Percentiles rank a stretch among this genome's conserved stretches.
These are phyloP conservation scores for Lactuca saligna DNA, from an alignment of 129 eudicot species.

Conservation along the genomic window DNA sequence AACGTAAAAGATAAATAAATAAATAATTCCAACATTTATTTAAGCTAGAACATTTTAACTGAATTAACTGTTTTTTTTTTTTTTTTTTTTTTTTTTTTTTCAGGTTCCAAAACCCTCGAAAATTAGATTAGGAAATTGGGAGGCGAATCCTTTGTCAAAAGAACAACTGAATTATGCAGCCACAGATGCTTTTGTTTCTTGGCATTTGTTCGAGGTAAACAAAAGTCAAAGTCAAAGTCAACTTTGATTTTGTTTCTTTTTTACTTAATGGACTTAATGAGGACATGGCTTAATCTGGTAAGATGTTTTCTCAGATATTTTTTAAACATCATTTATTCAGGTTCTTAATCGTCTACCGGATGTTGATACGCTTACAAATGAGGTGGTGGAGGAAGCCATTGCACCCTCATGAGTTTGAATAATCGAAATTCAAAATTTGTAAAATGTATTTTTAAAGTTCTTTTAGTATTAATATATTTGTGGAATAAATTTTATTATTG, in stretches of 20 bases:
- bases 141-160: slow-evolving; percentile 55
- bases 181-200: slow-evolving; percentile 81
- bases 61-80: slow-evolving; percentile 4
- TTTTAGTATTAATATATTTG: too few relatives aligned
- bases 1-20: too few relatives aligned
- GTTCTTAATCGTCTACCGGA: slow-evolving; percentile 47
- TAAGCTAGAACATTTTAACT: not conserved
- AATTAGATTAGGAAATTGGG: slow-evolving; percentile 83
- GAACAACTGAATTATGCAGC: slow-evolving; percentile 74
- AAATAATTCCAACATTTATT: too few relatives aligned
- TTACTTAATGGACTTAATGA: not conserved
- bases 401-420: slow-evolving; percentile 27
- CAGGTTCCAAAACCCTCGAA: slow-evolving; percentile 70
- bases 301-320: not conserved
- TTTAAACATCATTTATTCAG: slow-evolving; percentile 25
- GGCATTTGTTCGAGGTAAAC: slow-evolving; percentile 76
- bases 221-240: slow-evolving; percentile 6
- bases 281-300: too few relatives aligned
- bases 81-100: slow-evolving; percentile 9
- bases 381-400: slow-evolving; percentile 22
- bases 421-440: not conserved
- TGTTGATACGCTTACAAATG: slow-evolving; percentile 25
- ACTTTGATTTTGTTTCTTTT: not conserved
- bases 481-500: too few relatives aligned
- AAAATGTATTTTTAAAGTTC: not conserved